Percentiles rank a stretch among this genome's conserved stretches.
Evolutionary conservation across 495 filamentous ascomycete species (phyloP).

Genomic region (Penicillium cataractarum): DNA sequence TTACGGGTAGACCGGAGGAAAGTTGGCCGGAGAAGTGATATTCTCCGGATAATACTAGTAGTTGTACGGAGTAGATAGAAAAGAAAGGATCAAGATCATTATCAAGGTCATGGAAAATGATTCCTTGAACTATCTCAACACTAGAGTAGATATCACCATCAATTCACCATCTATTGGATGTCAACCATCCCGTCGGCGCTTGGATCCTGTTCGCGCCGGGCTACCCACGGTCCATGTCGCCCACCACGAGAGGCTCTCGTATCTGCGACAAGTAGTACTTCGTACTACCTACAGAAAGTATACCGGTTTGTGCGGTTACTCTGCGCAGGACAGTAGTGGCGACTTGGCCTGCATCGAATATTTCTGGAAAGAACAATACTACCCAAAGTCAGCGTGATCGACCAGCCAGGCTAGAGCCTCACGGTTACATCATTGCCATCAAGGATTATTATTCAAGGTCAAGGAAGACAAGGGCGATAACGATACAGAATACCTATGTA

Average conservation of each 20-base stretch:
- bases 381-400: not conserved
- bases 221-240: not conserved
- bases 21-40: not conserved
- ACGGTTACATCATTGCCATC: constrained; percentile 14
- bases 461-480: too few relatives aligned
- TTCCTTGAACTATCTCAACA: too few relatives aligned
- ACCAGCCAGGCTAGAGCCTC: constrained; percentile 13
- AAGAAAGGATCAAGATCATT: not conserved
- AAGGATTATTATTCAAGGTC: not conserved
- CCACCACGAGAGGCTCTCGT: constrained; percentile 1
- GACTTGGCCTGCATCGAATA: constrained; percentile 28
- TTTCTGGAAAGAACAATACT: constrained; percentile 21
- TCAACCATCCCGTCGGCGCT: not conserved
- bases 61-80: not conserved
- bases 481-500: too few relatives aligned
- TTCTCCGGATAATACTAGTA: not conserved
- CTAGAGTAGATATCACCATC: too few relatives aligned
- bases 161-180: not conserved
- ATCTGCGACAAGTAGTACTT: too few relatives aligned
- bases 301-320: too few relatives aligned
- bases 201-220: not conserved
- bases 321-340: not conserved
- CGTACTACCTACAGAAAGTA: too few relatives aligned
- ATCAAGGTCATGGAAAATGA: not conserved
- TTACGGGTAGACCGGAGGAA: not conserved